These are phyloP conservation scores for Scutellaria barbata DNA, from an alignment of 257 asterid genomes.

Conservation along the genomic window DNA sequence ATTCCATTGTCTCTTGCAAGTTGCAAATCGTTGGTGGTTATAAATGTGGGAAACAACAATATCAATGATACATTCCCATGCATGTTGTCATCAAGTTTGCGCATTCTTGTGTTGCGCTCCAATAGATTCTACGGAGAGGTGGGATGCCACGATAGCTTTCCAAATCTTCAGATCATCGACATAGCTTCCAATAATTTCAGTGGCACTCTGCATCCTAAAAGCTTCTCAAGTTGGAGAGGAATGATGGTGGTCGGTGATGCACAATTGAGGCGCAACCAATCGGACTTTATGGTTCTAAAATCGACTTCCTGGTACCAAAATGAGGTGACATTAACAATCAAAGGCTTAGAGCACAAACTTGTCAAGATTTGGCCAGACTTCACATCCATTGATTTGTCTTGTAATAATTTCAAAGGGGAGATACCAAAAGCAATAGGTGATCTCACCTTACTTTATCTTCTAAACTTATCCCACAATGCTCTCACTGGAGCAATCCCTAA, in stretches of 20 bases:
- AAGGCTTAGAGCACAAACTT: slow-evolving; percentile 12
- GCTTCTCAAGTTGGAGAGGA: slow-evolving; percentile 27
- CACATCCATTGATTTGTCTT: too few relatives aligned
- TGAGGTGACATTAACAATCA: slow-evolving; percentile 38
- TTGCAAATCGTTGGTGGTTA: slow-evolving; percentile 44
- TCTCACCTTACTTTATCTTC: too few relatives aligned
- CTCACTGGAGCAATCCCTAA: too few relatives aligned
- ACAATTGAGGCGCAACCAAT: background rate
- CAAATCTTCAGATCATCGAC: too few relatives aligned
- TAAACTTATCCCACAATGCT: too few relatives aligned
- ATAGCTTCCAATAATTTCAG: too few relatives aligned
- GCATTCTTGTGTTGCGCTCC: slow-evolving; percentile 46
- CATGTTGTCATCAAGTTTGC: slow-evolving; percentile 45
- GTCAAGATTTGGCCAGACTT: too few relatives aligned
- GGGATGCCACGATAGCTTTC: too few relatives aligned
- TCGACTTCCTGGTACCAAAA: slow-evolving; percentile 34
- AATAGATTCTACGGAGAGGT: slow-evolving; percentile 51
- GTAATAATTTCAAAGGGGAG: too few relatives aligned
- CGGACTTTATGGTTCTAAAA: background rate
- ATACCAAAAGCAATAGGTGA: too few relatives aligned
- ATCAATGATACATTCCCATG: slow-evolving; percentile 37
- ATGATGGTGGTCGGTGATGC: slow-evolving; percentile 23
- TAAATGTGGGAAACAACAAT: slow-evolving; percentile 52
- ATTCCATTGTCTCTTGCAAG: too few relatives aligned
- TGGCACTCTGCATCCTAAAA: background rate